Conservation (phyloP, 139 green algal genomes). For the Pedinophyceae sp. region DNA sequence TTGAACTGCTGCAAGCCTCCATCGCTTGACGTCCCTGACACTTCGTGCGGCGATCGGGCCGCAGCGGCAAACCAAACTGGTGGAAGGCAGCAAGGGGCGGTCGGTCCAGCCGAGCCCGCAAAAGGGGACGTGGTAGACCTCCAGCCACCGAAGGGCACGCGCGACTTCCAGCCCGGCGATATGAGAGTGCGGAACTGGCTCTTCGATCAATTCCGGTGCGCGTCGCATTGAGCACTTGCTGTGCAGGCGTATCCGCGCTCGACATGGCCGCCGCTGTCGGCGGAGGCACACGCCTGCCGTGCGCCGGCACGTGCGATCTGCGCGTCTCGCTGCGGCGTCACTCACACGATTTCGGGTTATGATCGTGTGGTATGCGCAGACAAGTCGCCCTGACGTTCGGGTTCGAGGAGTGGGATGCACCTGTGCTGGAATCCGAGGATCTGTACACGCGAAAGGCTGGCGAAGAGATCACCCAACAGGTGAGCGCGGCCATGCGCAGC, state of each 20-base stretch:
- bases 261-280: conserved; percentile 6
- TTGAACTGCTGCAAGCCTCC: no score
- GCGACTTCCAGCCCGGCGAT: conserved; percentile 90
- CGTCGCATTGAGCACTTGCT: background rate
- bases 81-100: no score
- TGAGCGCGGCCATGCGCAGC: no score
- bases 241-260: no score
- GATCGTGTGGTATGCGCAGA: background rate
- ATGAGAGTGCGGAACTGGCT: conserved; percentile 86
- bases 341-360: background rate
- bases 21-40: no score
- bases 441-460: conserved; percentile 92
- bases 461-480: conserved; percentile 94
- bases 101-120: no score
- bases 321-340: background rate
- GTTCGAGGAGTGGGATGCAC: conserved; percentile 88
- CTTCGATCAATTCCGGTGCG: conserved; percentile 55
- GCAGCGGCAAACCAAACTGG: no score
- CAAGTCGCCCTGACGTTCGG: conserved; percentile 50
- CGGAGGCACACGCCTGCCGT: background rate
- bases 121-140: background rate
- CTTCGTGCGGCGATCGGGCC: no score
- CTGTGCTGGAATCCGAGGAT: conserved; percentile 91
- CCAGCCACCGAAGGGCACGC: conserved; percentile 38
- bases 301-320: background rate